These are phyloP conservation scores for Alternaria brassicicola DNA, from an alignment of 2,329 filamentous ascomycete species.

Conservation along the genomic window DNA sequence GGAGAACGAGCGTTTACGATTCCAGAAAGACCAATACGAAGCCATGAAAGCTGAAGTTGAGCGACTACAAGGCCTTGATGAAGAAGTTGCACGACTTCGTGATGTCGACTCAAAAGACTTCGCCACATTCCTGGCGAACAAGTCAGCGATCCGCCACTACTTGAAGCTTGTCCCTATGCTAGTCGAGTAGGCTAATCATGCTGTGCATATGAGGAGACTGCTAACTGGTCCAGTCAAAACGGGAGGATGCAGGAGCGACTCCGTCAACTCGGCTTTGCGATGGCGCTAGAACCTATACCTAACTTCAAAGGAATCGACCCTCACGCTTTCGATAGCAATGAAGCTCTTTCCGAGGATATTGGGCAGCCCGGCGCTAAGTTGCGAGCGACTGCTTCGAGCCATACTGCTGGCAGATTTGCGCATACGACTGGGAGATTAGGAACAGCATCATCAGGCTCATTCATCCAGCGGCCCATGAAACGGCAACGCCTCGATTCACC, in stretches of 20 bases:
- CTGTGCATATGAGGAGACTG: neutral
- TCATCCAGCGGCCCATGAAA: conserved; percentile 34
- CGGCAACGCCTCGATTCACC: conserved; percentile 43
- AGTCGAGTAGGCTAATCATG: conserved; percentile 28
- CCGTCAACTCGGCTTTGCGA: conserved; percentile 34
- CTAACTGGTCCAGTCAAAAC: conserved; percentile 39
- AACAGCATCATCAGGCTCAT: conserved; percentile 12
- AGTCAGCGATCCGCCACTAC: conserved; percentile 36
- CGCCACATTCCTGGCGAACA: conserved; percentile 26
- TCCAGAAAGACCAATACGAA: conserved; percentile 14
- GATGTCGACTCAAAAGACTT: conserved; percentile 28
- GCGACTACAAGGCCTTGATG: conserved; percentile 26
- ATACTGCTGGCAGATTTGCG: conserved; percentile 32
- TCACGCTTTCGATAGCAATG: conserved; percentile 17
- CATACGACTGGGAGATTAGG: conserved; percentile 17
- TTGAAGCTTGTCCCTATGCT: conserved; percentile 36
- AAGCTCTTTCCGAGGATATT: conserved; percentile 1
- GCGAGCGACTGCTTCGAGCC: conserved; percentile 31
- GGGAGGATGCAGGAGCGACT: conserved; percentile 38
- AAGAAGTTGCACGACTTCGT: conserved; percentile 26
- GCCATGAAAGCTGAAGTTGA: conserved; percentile 21
- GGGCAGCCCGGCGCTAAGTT: neutral
- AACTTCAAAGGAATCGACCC: conserved; percentile 22
- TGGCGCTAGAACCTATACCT: conserved; percentile 36
- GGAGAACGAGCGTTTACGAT: conserved; percentile 25